Percentiles rank a stretch among this genome's conserved stretches.
Evolutionary conservation across 768 basidiomycete genomes (phyloP).

Genomic region (Mycena kentingensis): DNA sequence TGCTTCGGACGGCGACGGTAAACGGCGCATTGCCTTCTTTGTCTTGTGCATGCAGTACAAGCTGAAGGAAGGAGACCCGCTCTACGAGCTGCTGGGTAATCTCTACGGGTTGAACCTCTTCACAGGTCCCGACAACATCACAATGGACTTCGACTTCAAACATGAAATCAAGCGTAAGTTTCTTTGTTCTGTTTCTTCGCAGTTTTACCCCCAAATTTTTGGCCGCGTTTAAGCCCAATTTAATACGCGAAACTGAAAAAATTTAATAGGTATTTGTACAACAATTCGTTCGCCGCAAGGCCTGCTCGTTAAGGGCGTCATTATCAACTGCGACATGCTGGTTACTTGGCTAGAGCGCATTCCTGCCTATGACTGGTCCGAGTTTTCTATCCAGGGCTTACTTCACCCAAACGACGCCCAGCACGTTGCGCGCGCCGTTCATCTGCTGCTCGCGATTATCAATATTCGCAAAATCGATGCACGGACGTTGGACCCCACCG

Average conservation of each 20-base stretch:
- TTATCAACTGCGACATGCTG: conserved; percentile 1
- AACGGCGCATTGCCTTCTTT: conserved; percentile 16
- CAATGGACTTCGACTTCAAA: conserved; percentile 23
- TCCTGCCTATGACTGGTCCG: conserved; percentile 1
- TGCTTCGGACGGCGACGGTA: conserved; percentile 23
- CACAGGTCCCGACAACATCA: conserved; percentile 17
- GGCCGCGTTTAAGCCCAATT: no score
- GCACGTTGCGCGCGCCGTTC: conserved; percentile 20
- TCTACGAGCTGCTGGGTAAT: conserved; percentile 11
- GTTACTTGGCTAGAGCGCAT: neutral
- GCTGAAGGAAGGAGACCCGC: conserved; percentile 2
- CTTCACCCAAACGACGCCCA: conserved; percentile 20
- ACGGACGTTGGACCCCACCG: neutral
- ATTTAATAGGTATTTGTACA: neutral
- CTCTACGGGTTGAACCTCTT: conserved; percentile 20
- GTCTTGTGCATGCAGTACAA: conserved; percentile 11
- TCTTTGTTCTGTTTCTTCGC: neutral
- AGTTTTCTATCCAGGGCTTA: conserved; percentile 7
- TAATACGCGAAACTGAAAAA: neutral
- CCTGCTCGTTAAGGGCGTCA: neutral
- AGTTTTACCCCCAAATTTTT: no score
- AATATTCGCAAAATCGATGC: conserved; percentile 3
- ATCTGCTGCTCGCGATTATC: conserved; percentile 10
- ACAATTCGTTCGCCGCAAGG: neutral
- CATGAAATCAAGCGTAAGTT: conserved; percentile 23